Conservation (phyloP, 2,329 filamentous ascomycete species). For the Rutstroemia sp. region DNA sequence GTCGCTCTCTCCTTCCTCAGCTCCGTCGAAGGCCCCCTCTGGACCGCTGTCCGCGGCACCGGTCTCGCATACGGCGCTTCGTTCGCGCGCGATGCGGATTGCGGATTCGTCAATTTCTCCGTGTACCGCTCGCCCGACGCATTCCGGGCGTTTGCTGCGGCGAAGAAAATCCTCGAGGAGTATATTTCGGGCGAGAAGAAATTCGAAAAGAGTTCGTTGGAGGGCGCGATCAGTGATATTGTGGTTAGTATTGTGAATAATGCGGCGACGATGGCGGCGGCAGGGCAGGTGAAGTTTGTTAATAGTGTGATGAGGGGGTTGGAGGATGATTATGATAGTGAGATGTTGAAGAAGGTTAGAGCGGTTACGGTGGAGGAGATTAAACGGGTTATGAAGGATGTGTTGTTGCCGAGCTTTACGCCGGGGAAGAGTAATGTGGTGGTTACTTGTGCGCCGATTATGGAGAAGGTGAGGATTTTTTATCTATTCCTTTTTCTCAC, state of each 20-base stretch:
- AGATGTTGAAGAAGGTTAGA: slow-evolving; percentile 69
- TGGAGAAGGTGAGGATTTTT: slow-evolving; percentile 64
- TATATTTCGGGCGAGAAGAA: slow-evolving; percentile 63
- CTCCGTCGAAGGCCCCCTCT: slow-evolving; percentile 86
- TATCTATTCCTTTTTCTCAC: background rate
- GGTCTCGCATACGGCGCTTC: slow-evolving; percentile 86
- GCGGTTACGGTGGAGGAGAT: slow-evolving; percentile 72
- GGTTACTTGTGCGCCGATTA: slow-evolving; percentile 77
- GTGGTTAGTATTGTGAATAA: slow-evolving; percentile 83
- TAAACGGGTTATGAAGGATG: slow-evolving; percentile 61
- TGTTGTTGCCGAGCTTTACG: slow-evolving; percentile 74
- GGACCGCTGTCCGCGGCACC: slow-evolving; percentile 86
- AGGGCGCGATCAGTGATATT: slow-evolving; percentile 85
- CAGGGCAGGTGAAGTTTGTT: slow-evolving; percentile 77
- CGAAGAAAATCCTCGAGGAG: slow-evolving; percentile 64
- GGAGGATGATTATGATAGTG: slow-evolving; percentile 68
- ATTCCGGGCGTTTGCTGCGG: slow-evolving; percentile 75
- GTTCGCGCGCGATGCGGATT: slow-evolving; percentile 71
- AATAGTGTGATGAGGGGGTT: slow-evolving; percentile 72
- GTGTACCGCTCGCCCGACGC: slow-evolving; percentile 88
- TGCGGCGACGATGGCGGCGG: slow-evolving; percentile 75
- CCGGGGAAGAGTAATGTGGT: slow-evolving; percentile 77
- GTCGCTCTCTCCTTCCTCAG: slow-evolving; percentile 90
- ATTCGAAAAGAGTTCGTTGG: slow-evolving; percentile 64
- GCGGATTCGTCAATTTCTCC: slow-evolving; percentile 73